Base-by-base conservation (phyloP, 2,329 filamentous ascomycete species). In the Xylaria digitata region DNA sequence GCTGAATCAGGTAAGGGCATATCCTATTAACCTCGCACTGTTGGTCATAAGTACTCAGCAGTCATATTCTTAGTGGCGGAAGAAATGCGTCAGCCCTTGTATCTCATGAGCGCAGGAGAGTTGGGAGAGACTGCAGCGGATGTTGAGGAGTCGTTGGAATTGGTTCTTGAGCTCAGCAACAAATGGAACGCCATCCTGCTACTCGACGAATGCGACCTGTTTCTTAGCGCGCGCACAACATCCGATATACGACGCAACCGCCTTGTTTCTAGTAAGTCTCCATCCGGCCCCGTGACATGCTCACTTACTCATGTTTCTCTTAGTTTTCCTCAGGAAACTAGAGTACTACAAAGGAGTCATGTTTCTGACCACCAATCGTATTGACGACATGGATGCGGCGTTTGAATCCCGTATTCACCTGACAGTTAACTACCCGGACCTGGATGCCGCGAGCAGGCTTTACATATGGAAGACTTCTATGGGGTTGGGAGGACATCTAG, bases 341-440 rank as follows among this genome's bases (percentile, higher is more conserved):
- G 45, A 48, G 9, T 48, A 48, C 9, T 48, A 23, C 21, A 6
- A 26, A 8, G 45, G 45, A 4, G 45, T 48, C 9, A 48, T 48
- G 45, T 48, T 48, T 26, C 19, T 48, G 9, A 48, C 45, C 2
- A 48, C 45, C 9, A 48, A 48, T 11, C 19, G 45, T 2, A 15
- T 40, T 15, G 9, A 13, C 11, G 37, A 13, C 9, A 13, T 40
- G 5, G 45, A 48, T 19, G n/a, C 9, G 21, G 45, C 45, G 6
- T 48, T 48, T 11, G 45, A 48, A 48, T 48, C 45, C 9, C 45
- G 45, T 23, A 48, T 48, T 13, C 45, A 48, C 11, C 45, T 48
- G 1, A 26, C 45, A 7, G 11, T 48, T 9, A 13, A 48, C 45
- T 48, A 48, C 21, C 45, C 45, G n/a, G 21, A 48, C 2, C 45